Conservation (phyloP, 2,329 filamentous ascomycete genomes). For the Penicillium sp. region DNA sequence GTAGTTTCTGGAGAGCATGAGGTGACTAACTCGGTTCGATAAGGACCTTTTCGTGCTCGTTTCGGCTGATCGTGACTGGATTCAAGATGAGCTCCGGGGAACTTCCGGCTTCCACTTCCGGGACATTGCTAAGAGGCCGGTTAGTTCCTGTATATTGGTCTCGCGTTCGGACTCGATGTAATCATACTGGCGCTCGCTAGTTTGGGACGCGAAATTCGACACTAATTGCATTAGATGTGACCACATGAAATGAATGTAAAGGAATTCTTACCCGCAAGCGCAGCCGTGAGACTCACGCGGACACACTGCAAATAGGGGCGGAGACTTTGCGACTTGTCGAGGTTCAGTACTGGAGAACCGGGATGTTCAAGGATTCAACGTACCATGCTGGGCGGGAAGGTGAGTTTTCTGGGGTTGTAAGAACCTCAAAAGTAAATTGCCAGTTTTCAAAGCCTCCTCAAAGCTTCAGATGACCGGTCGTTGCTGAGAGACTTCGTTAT, state of each 20-base stretch:
- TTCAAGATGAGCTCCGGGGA: slow-evolving; percentile 94
- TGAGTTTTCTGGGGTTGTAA: not conserved
- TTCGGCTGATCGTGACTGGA: slow-evolving; percentile 85
- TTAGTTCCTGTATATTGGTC: not conserved
- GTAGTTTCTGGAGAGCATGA: slow-evolving; percentile 50
- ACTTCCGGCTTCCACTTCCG: slow-evolving; percentile 89
- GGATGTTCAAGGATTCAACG: slow-evolving; percentile 14
- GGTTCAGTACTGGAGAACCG: slow-evolving; percentile 15
- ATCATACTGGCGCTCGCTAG: slow-evolving; percentile 71
- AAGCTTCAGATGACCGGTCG: not conserved
- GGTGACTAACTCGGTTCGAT: slow-evolving; percentile 58
- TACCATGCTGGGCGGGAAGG: slow-evolving; percentile 30
- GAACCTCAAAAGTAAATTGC: not conserved
- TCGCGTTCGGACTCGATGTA: not conserved
- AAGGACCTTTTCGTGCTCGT: slow-evolving; percentile 91
- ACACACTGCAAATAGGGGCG: slow-evolving; percentile 66
- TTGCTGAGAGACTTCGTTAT: not conserved
- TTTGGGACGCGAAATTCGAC: slow-evolving; percentile 97
- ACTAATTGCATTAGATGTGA: slow-evolving; percentile 44
- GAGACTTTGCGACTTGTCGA: slow-evolving; percentile 24
- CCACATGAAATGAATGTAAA: not conserved
- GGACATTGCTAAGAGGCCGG: slow-evolving; percentile 66
- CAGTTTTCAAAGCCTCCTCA: not conserved
- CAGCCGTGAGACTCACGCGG: slow-evolving; percentile 88
- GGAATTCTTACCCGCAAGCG: slow-evolving; percentile 63